A percentile compares a stretch with the other conserved stretches of the same genome.
These are phyloP conservation scores for Lipomyces sp. DNA, from an alignment of 805 yeast species.

Conservation along the genomic window DNA sequence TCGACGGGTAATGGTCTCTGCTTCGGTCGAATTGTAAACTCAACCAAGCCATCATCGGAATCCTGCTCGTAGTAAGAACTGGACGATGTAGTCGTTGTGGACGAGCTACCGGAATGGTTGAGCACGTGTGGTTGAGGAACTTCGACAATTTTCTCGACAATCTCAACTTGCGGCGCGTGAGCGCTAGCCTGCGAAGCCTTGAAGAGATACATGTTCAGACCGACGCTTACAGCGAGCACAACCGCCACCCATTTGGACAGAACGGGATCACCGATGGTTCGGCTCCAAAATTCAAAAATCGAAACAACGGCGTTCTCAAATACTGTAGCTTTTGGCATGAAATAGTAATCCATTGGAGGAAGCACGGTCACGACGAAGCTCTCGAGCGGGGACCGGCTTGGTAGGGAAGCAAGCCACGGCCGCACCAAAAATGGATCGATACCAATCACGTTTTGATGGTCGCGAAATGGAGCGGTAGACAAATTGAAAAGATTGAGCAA, in stretches of 20 bases:
- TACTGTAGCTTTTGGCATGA: conserved; percentile 32
- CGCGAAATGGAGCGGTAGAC: conserved; percentile 45
- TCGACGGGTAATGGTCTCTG: conserved; percentile 51
- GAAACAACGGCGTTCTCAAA: conserved; percentile 64
- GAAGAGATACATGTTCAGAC: conserved; percentile 81
- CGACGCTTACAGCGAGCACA: conserved; percentile 73
- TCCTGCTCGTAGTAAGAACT: conserved; percentile 45
- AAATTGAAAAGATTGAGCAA: conserved; percentile 47
- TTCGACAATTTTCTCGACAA: conserved; percentile 45
- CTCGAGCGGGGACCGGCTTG: conserved; percentile 21
- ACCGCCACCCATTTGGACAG: conserved; percentile 77
- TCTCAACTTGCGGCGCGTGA: conserved; percentile 40
- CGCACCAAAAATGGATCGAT: conserved; percentile 31
- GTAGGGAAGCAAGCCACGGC: conserved; percentile 25
- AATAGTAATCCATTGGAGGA: conserved; percentile 48
- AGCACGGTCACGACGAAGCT: conserved; percentile 45
- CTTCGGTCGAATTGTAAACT: conserved; percentile 38
- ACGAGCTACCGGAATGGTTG: conserved; percentile 36
- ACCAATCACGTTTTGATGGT: conserved; percentile 22
- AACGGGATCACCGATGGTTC: conserved; percentile 76
- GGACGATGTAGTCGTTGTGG: conserved; percentile 28
- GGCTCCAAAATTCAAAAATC: conserved; percentile 60
- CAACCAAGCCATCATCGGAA: conserved; percentile 44
- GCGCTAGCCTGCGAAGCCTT: conserved; percentile 63
- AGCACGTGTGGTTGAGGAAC: conserved; percentile 43